Evolutionary conservation across 169 alveolate species (phyloP), one percentile per base, ranked within the genome.

Genomic region (Nephromyces sp.): DNA sequence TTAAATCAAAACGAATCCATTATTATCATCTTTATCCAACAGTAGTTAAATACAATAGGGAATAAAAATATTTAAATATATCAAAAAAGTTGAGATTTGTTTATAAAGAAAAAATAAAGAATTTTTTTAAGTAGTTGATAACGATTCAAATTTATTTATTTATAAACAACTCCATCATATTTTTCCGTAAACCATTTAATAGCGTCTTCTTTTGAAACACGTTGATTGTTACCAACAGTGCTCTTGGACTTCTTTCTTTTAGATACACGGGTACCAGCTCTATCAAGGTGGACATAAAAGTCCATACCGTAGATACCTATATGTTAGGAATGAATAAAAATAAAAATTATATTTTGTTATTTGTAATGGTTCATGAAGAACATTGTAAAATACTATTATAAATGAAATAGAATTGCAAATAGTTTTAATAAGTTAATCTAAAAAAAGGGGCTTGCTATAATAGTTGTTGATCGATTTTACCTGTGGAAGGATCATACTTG

Each of bases 301-400:
- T 97, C 99, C 99, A 96, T 93, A 66, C 99, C 99, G 90, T 95
- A 97, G 73, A 97, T 97, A 80, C 99, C 98, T 81, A 89, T 51
- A 71, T 0, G 21, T 0, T 28, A 1, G 0, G 24, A 70, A 5
- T 22, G n/a, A n/a, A 22, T 35, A 34, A 51, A 6, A 6, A 6
- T 21, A 5, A 67, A 34, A n/a, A n/a, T n/a, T n/a, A n/a, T n/a
- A 8, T 21, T 6, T 22, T 3, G 69, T 8, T 34, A 2, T 1
- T 22, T 2, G 33, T 31, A n/a, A n/a, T n/a, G n/a, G n/a, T 51
- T 21, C 57, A 43, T n/a, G 68, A 62, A 62, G 33, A 62, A 62
- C 43, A 62, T 57, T 8, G 68, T n/a, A 62, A 62, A 8, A n/a
- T 15, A 62, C 15, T 57, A 24, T 65, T 5, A 6, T 65, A 35